These are phyloP conservation scores for Coleophoma crateriformis DNA, from an alignment of 2,329 filamentous ascomycete species.

Conservation along the genomic window DNA sequence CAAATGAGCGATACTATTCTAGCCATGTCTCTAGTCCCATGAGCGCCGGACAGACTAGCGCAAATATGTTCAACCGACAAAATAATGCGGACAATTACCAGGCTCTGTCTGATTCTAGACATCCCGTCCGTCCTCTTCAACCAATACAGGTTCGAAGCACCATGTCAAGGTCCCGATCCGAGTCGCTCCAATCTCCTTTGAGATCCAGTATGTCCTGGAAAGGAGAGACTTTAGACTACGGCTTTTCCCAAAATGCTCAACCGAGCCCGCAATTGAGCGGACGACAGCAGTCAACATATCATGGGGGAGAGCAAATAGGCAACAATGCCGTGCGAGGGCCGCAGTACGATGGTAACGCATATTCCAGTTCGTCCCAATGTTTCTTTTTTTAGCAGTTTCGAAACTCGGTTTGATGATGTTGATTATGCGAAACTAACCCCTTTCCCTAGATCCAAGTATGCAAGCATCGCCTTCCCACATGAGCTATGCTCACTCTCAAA, in stretches of 20 bases:
- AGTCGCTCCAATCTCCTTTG: slow-evolving; percentile 53
- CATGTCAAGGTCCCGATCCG: slow-evolving; percentile 49
- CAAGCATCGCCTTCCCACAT: slow-evolving; percentile 43
- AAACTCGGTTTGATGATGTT: slow-evolving; percentile 11
- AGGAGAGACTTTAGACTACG: slow-evolving; percentile 52
- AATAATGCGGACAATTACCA: slow-evolving; percentile 41
- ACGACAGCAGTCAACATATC: slow-evolving; percentile 45
- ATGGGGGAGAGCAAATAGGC: slow-evolving; percentile 38
- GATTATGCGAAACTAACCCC: slow-evolving; percentile 16
- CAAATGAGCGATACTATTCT: slow-evolving; percentile 49
- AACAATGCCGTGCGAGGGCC: slow-evolving; percentile 34
- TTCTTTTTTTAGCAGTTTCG: slow-evolving; percentile 7
- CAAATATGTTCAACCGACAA: slow-evolving; percentile 48
- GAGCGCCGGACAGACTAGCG: slow-evolving; percentile 40
- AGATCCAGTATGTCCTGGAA: slow-evolving; percentile 60
- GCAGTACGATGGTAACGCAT: slow-evolving; percentile 45
- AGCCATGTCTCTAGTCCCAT: slow-evolving; percentile 42
- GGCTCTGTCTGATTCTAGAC: slow-evolving; percentile 36
- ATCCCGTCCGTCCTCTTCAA: slow-evolving; percentile 46
- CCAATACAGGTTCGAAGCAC: slow-evolving; percentile 54
- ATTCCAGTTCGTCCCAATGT: slow-evolving; percentile 36
- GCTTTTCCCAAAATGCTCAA: slow-evolving; percentile 39
- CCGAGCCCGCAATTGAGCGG: slow-evolving; percentile 40
- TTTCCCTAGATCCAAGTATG: slow-evolving; percentile 35
- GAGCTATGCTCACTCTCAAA: slow-evolving; percentile 40